Evolutionary conservation across 331 rosid species (phyloP).

Genomic region (Quercus lobata): DNA sequence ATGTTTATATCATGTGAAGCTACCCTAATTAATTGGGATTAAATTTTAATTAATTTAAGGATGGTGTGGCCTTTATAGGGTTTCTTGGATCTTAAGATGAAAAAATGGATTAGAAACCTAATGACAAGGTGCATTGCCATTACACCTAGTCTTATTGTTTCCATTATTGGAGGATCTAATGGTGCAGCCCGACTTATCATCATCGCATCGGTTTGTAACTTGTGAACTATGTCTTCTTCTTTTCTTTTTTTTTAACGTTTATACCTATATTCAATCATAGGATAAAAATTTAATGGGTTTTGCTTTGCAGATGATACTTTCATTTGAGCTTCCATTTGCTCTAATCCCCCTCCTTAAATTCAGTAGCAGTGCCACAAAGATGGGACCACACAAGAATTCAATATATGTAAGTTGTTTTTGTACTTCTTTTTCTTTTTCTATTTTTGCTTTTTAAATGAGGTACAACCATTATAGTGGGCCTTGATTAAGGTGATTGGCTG

Average conservation of each 20-base stretch:
- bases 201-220: conserved; percentile 67
- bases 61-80: conserved; percentile 39
- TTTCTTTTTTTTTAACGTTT: too few relatives aligned
- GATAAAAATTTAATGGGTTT: not conserved
- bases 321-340: conserved; percentile 91
- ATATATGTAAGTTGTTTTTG: conserved; percentile 27
- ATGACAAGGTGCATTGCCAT: conserved; percentile 79
- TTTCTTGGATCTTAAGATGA: conserved; percentile 85
- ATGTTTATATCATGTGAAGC: too few relatives aligned
- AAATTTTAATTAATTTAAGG: not conserved
- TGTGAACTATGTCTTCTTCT: not conserved
- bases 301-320: conserved; percentile 73
- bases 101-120: conserved; percentile 63
- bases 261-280: not conserved
- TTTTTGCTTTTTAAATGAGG: too few relatives aligned
- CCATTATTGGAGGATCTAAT: conserved; percentile 70
- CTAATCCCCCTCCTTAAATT: conserved; percentile 86
- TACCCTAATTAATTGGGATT: too few relatives aligned
- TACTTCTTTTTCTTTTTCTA: too few relatives aligned
- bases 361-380: conserved; percentile 65
- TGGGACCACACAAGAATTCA: conserved; percentile 93
- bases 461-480: too few relatives aligned
- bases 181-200: conserved; percentile 81
- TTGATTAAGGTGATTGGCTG: too few relatives aligned
- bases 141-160: conserved; percentile 74